Conservation (phyloP, 495 filamentous ascomycete genomes). For the Penicillium mononematosum region DNA sequence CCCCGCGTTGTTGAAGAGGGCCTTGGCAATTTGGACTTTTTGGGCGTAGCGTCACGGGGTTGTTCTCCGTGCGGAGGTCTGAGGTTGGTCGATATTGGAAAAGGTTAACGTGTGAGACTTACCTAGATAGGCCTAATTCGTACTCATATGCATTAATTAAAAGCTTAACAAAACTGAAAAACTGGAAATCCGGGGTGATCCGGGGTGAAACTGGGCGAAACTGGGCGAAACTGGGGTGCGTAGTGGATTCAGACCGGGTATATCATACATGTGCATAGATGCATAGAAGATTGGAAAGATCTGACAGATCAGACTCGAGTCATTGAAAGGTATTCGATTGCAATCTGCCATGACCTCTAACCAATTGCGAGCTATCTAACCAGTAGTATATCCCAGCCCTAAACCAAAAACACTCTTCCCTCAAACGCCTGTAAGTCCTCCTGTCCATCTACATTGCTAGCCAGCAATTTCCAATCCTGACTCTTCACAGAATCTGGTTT, state of each 20-base stretch:
- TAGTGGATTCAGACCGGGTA: not conserved
- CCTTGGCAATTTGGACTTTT: slow-evolving; percentile 10
- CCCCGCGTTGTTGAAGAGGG: slow-evolving; percentile 9
- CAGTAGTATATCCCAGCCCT: slow-evolving; percentile 2
- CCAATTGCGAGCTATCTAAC: not conserved
- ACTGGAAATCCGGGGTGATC: not conserved
- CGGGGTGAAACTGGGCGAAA: not conserved
- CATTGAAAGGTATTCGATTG: not conserved
- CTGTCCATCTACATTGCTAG: slow-evolving; percentile 4
- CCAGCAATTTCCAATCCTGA: slow-evolving; percentile 10
- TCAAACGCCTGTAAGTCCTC: slow-evolving; percentile 11
- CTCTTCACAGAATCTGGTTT: not conserved
- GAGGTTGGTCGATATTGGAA: not conserved
- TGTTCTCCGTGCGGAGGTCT: not conserved
- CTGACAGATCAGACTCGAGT: not conserved
- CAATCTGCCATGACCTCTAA: not conserved
- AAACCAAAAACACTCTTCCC: slow-evolving; percentile 9
- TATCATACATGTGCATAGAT: no score
- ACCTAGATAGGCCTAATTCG: not conserved
- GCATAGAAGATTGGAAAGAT: not conserved
- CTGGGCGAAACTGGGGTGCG: not conserved
- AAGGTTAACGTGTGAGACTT: not conserved
- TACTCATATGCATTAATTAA: not conserved
- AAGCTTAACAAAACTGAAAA: not conserved
- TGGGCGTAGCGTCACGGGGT: slow-evolving; percentile 5